Base-by-base conservation (phyloP, 441 rosid species). In the Rhodomyrtus psidioides region DNA sequence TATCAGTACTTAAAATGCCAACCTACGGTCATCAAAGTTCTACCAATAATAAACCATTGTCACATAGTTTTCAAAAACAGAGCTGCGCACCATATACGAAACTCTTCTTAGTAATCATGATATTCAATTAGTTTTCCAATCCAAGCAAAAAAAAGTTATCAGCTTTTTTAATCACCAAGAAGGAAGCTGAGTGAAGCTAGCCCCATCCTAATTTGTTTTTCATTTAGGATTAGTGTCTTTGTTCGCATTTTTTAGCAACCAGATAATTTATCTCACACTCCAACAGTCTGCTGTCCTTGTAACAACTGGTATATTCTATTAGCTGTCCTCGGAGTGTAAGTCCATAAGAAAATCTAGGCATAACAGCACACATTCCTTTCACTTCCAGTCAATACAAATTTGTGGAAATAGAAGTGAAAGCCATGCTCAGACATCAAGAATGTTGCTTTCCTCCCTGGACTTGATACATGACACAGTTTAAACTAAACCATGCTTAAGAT, bases 1-100 rank as follows among this genome's bases (percentile, higher is more conserved):
- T 51, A 87, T 89, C 84, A 89, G 90, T 82, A 55, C 44, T 39
- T 44, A 70, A 34, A 39, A 21, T 70, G 27, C n/a, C 79, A 70
- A 70, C 16, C 76, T 65, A 65, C 16, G 51, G 9, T 70, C n/a
- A 10, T 39, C n/a, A 70, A 70, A 70, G 14, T 70, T 65, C 79
- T 65, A 70, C 49, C n/a, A 21, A 34, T 70, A 39, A 42, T 3
- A 70, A 39, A 70, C 79, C 49, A 70, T 14, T 21, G 49, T 10
- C 79, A 1, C 49, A 21, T 70, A 12, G 51, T 39, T 12, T 70
- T 39, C 21, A 3, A 70, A 1, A 1, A 3, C 79, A 70, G n/a
- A 70, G 79, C 16, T 39, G 51, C 49, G 49, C 49, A 70, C 49
- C 16, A 70, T 21, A 21, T 39, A 39, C 39, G 79, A 70, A 39